A percentile compares a stretch with the other conserved stretches of the same genome.
These are phyloP conservation scores for Solanum neorickii DNA, from an alignment of 257 asterid genomes.

Conservation along the genomic window DNA sequence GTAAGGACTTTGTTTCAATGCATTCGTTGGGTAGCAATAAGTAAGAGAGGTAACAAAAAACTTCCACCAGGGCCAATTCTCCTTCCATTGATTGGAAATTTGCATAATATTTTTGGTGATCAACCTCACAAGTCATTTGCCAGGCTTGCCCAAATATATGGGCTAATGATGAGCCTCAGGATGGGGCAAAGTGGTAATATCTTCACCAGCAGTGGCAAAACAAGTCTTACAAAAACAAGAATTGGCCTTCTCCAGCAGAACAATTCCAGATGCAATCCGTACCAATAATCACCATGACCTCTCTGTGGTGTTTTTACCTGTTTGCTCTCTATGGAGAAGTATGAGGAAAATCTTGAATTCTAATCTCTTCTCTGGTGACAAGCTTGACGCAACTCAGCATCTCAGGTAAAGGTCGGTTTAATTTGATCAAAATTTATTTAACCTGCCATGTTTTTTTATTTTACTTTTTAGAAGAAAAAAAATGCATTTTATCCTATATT, in stretches of 20 bases:
- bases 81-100: constrained; percentile 2
- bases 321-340: constrained; percentile 5
- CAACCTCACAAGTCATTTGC: constrained; percentile 12
- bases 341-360: constrained; percentile 15
- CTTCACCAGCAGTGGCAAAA: constrained; percentile 1
- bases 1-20: background rate
- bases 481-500: background rate
- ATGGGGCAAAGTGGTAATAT: background rate
- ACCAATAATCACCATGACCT: constrained; percentile 5
- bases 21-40: background rate
- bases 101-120: constrained; percentile 1
- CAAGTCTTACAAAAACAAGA: constrained; percentile 13
- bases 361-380: constrained; percentile 42
- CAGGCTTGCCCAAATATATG: constrained; percentile 11
- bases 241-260: constrained; percentile 5
- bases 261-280: constrained; percentile 8
- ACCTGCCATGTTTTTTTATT: background rate
- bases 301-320: constrained; percentile 12
- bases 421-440: background rate
- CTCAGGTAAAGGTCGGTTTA: constrained; percentile 13
- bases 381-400: constrained; percentile 60
- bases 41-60: background rate
- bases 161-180: constrained; percentile 1
- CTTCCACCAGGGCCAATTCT: constrained; percentile 10
- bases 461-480: background rate